Percentiles rank a stretch among this genome's conserved stretches.
phyloP scores from a whole-genome alignment of 192 early-diverging fungal species.

The Martensiomyces pterosporus region DNA sequence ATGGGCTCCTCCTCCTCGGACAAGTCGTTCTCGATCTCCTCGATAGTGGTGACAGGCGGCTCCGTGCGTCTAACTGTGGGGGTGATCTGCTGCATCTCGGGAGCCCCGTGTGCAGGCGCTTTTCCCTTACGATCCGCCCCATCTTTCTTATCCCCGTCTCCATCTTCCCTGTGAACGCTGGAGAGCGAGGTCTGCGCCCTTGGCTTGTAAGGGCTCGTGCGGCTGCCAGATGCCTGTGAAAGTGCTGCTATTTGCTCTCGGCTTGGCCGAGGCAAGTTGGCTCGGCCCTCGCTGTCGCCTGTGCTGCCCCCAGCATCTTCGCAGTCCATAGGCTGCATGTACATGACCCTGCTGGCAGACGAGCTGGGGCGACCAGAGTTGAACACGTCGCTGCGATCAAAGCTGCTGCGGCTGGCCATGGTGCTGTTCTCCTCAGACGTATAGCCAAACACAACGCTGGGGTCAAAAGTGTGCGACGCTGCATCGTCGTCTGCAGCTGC shows the following conservation, averaged over 20 bases:
- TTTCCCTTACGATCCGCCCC: slow-evolving; percentile 24
- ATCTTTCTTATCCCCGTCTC: not conserved
- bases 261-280: too few relatives aligned
- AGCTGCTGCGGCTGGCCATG: slow-evolving; percentile 47
- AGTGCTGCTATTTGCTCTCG: not conserved
- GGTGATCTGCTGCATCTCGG: slow-evolving; percentile 39
- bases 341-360: slow-evolving; percentile 29
- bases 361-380: slow-evolving; percentile 22
- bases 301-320: slow-evolving; percentile 7
- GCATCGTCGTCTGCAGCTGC: not conserved
- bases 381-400: slow-evolving; percentile 34
- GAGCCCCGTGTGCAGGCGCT: slow-evolving; percentile 2
- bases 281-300: slow-evolving; percentile 30
- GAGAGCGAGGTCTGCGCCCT: slow-evolving; percentile 11
- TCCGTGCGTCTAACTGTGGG: slow-evolving; percentile 9
- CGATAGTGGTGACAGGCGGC: slow-evolving; percentile 19
- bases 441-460: slow-evolving; percentile 40
- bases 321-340: slow-evolving; percentile 33
- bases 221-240: slow-evolving; percentile 2
- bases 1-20: slow-evolving; percentile 44
- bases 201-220: not conserved
- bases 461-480: slow-evolving; percentile 21
- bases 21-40: slow-evolving; percentile 35
- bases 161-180: slow-evolving; percentile 1
- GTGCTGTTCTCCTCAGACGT: slow-evolving; percentile 49